A percentile compares a stretch with the other conserved stretches of the same genome.
Evolutionary conservation across 805 yeast species (phyloP).

Genomic region (Blastobotrys peoriensis): DNA sequence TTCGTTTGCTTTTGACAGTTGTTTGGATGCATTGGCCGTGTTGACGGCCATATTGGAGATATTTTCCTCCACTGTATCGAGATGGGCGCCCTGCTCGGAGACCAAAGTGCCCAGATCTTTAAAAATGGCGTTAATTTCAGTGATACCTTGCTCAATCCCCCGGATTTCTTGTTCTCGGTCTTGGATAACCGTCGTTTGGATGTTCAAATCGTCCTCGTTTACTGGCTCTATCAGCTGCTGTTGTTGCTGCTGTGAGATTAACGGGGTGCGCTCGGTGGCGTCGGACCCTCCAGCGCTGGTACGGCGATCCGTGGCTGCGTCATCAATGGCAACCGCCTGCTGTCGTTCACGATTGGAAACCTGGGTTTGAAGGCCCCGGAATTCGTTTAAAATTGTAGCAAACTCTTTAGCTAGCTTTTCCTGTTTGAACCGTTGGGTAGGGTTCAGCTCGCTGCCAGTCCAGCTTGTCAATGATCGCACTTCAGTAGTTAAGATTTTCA

Average conservation of each 20-base stretch:
- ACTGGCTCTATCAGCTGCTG: constrained; percentile 42
- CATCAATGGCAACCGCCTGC: constrained; percentile 9
- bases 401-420: constrained; percentile 55
- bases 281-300: not conserved
- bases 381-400: constrained; percentile 43
- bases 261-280: constrained; percentile 15
- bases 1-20: constrained; percentile 66
- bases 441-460: constrained; percentile 12
- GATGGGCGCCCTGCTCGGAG: constrained; percentile 75
- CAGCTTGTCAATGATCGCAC: constrained; percentile 15
- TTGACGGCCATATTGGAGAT: constrained; percentile 56
- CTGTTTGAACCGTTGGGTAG: constrained; percentile 34
- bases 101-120: constrained; percentile 74
- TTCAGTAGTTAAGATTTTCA: constrained; percentile 14
- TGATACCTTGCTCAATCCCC: constrained; percentile 69
- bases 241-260: constrained; percentile 28
- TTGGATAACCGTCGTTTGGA: constrained; percentile 38
- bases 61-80: constrained; percentile 80
- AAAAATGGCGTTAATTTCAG: constrained; percentile 80
- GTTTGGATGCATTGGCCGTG: constrained; percentile 63
- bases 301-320: not conserved
- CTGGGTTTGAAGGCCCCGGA: constrained; percentile 36
- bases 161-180: constrained; percentile 70
- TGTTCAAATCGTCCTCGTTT: constrained; percentile 25
- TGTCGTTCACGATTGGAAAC: constrained; percentile 44